phyloP scores from a whole-genome alignment of 306 rosid species.

The Pyrus pyrifolia region DNA sequence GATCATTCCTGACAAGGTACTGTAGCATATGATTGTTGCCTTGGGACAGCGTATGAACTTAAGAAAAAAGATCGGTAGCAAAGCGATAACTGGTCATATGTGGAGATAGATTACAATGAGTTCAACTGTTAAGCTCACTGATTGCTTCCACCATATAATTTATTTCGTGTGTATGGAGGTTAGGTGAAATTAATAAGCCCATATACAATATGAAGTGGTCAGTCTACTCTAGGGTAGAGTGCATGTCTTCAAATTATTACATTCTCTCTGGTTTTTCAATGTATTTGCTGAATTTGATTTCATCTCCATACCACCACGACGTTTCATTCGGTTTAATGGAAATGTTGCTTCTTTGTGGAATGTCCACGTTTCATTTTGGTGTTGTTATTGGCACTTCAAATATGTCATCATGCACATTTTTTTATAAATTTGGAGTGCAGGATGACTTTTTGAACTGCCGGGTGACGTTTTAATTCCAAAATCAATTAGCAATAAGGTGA shows the following conservation, averaged over 20 bases:
- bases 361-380: background rate
- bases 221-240: background rate
- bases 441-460: too few relatives aligned
- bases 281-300: background rate
- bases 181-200: background rate
- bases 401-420: too few relatives aligned
- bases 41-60: background rate
- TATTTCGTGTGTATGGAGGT: background rate
- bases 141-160: background rate
- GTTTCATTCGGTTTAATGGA: background rate
- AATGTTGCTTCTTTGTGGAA: background rate
- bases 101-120: background rate
- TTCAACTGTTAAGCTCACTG: background rate
- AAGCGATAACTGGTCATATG: background rate
- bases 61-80: background rate
- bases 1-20: slow-evolving; percentile 3
- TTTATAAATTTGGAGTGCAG: too few relatives aligned
- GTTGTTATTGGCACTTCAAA: background rate
- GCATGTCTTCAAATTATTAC: background rate
- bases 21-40: background rate
- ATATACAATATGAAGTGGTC: background rate
- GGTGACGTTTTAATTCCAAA: too few relatives aligned
- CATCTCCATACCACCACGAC: background rate
- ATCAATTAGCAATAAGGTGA: too few relatives aligned
- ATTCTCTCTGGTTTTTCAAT: background rate